phyloP scores from a whole-genome alignment of 1,284 basidiomycete species.

The Rhodotorula sp. region DNA sequence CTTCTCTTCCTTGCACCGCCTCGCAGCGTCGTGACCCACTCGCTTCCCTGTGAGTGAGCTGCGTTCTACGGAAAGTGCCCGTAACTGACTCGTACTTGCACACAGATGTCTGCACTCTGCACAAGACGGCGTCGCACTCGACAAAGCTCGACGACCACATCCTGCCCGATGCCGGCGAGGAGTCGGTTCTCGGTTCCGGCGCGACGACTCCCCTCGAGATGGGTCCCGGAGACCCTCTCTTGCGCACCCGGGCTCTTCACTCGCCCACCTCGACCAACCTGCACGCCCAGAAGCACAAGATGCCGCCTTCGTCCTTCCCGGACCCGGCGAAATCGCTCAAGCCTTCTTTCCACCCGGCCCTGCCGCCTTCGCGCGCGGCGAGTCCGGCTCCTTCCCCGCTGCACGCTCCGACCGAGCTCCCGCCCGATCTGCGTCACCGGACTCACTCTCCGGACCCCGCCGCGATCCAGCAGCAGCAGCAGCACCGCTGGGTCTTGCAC shows the following conservation, averaged over 20 bases:
- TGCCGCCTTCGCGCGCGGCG: slow-evolving; percentile 34
- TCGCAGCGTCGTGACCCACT: slow-evolving; percentile 41
- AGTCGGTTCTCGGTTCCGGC: slow-evolving; percentile 34
- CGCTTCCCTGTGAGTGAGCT: slow-evolving; percentile 33
- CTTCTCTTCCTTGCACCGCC: slow-evolving; percentile 1
- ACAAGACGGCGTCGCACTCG: slow-evolving; percentile 34
- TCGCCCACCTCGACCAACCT: slow-evolving; percentile 18
- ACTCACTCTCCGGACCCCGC: slow-evolving; percentile 3
- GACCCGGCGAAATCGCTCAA: slow-evolving; percentile 32
- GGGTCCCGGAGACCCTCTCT: slow-evolving; percentile 33
- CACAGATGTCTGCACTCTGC: slow-evolving; percentile 40
- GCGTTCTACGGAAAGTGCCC: too few species aligned
- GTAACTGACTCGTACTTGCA: neutral
- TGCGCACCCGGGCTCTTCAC: slow-evolving; percentile 34
- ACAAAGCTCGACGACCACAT: slow-evolving; percentile 32
- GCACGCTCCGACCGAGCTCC: slow-evolving; percentile 26
- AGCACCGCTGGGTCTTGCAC: slow-evolving; percentile 67
- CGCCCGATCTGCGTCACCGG: neutral
- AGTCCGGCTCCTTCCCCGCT: slow-evolving; percentile 34
- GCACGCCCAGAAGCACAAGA: slow-evolving; percentile 20
- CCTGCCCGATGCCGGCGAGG: slow-evolving; percentile 22
- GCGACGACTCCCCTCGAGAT: slow-evolving; percentile 39
- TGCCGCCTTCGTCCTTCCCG: slow-evolving; percentile 32
- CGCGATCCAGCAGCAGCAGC: slow-evolving; percentile 11
- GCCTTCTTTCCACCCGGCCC: slow-evolving; percentile 35